Evolutionary conservation across 2,329 filamentous ascomycete species (phyloP).

Genomic region (Moelleriella libera): DNA sequence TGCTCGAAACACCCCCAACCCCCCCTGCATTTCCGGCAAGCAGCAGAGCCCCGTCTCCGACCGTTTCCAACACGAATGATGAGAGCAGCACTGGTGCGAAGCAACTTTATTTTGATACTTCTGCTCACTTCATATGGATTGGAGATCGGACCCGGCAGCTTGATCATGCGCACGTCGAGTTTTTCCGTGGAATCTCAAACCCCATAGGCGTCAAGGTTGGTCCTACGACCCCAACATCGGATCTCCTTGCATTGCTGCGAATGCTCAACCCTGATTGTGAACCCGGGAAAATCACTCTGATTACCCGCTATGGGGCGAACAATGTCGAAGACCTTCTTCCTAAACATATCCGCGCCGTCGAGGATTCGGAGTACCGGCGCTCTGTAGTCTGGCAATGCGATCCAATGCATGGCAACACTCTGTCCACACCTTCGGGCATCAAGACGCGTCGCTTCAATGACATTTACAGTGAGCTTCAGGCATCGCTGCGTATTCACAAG

Average conservation of each 20-base stretch:
- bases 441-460: slow-evolving; percentile 88
- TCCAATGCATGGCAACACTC: slow-evolving; percentile 86
- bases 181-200: slow-evolving; percentile 91
- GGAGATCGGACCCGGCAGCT: slow-evolving; percentile 91
- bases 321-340: slow-evolving; percentile 67
- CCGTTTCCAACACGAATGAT: slow-evolving; percentile 15
- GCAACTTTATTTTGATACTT: slow-evolving; percentile 84
- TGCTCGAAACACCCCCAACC: slow-evolving; percentile 48
- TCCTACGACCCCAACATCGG: slow-evolving; percentile 62
- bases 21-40: neutral
- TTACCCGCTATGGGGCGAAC: slow-evolving; percentile 80
- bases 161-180: slow-evolving; percentile 88
- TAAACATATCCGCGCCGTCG: slow-evolving; percentile 76
- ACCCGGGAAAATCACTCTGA: slow-evolving; percentile 86
- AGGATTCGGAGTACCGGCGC: slow-evolving; percentile 53
- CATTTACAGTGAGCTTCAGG: slow-evolving; percentile 75
- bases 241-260: slow-evolving; percentile 68
- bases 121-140: slow-evolving; percentile 96
- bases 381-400: slow-evolving; percentile 94
- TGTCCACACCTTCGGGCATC: slow-evolving; percentile 57
- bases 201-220: slow-evolving; percentile 95
- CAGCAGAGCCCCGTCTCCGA: slow-evolving; percentile 24
- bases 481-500: slow-evolving; percentile 74
- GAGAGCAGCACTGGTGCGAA: neutral
- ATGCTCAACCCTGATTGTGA: slow-evolving; percentile 73